Evolutionary conservation across 495 filamentous ascomycete genomes (phyloP).

Genomic region (Penicillium diatomitis): DNA sequence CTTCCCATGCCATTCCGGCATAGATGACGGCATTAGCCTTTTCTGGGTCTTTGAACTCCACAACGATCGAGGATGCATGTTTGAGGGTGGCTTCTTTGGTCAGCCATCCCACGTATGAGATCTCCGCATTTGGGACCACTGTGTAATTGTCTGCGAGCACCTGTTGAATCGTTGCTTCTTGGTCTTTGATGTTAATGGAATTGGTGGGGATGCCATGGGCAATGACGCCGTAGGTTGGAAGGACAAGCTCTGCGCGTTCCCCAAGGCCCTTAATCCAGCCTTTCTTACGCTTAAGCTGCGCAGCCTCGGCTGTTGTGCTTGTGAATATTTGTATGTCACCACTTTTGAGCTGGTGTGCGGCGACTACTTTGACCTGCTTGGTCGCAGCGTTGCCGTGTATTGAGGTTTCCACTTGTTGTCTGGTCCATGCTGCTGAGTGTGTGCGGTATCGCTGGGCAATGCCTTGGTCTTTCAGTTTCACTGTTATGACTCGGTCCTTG

Average conservation of each 20-base stretch:
- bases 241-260: background rate
- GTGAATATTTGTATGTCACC: background rate
- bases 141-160: background rate
- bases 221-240: background rate
- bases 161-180: background rate
- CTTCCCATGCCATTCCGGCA: background rate
- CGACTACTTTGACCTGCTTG: background rate
- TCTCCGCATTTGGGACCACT: background rate
- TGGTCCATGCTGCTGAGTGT: background rate
- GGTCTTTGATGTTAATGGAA: background rate
- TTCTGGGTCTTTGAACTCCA: background rate
- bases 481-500: background rate
- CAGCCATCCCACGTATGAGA: background rate
- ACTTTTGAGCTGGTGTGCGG: background rate
- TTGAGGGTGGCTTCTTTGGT: constrained; percentile 1
- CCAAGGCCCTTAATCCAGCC: background rate
- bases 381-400: background rate
- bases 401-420: background rate
- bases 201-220: background rate
- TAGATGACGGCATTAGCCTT: background rate
- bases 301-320: background rate
- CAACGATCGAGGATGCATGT: background rate
- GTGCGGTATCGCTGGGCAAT: background rate
- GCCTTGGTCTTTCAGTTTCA: background rate
- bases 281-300: background rate